Base-by-base conservation (phyloP, 768 basidiomycete genomes). In the Amanita subjunquillea region DNA sequence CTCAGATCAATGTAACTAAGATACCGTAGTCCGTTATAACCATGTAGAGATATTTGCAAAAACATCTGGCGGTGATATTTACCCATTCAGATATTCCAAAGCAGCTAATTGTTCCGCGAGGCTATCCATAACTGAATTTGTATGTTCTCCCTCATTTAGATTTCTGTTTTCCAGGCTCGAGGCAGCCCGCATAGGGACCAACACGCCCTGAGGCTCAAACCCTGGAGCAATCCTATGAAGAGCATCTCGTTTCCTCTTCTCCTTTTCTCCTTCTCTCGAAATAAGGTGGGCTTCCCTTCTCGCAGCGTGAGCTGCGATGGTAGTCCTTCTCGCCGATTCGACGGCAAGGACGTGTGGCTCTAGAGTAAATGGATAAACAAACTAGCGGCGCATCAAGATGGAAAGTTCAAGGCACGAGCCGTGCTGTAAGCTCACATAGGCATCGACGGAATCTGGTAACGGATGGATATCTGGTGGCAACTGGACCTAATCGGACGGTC, bases 351-450 rank as follows among this genome's bases (percentile, higher is more conserved):
- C 73, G 63, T 95, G 93, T 0, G 83, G 79, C 62, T 98, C 95
- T 48, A 98, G 78, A 3, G 92, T 87, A 73, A 91, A 97, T 2
- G 95, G 94, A 62, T 97, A 98, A 40, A 89, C 95, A 60, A 97
- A 96, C 94, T 98, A 20, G 5, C 3, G 23, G 25, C 20, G 2
- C 17, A 25, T 50, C 7, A 41, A n/a, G n/a, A 9, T 5, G 5
- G 17, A 27, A 1, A 6, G n/a, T 29, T 40, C 32, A 23, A 32
- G 8, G 40, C 12, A 39, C 30, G 9, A 1, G 37, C 48, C 50
- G 45, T 12, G 39, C 29, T 41, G 13, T 22, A 29, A 58, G 34
- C 68, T 59, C 48, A 94, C 95, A 64, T 98, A 98, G 56, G 89
- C 79, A 1, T 82, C 83, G 3, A 98, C 84, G 34, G 87, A 87